phyloP scores from a whole-genome alignment of 225 moss, liverwort and hornwort genomes.

The Climacium dendroides region DNA sequence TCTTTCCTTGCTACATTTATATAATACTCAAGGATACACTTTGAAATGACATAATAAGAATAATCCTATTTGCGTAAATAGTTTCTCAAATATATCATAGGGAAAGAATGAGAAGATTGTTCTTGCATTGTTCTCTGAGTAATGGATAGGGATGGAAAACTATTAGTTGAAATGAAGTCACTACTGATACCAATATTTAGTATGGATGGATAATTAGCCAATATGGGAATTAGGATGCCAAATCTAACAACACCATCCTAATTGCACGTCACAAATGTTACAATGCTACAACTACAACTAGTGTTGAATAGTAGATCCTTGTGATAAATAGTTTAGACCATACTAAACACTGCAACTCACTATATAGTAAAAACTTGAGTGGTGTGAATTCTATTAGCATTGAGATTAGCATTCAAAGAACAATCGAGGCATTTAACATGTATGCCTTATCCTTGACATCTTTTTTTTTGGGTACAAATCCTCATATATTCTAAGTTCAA shows the following conservation, averaged over 20 bases:
- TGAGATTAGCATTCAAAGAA: too few relatives aligned
- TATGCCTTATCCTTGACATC: background rate
- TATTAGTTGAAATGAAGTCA: background rate
- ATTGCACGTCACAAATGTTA: background rate
- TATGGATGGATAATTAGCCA: background rate
- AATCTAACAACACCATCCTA: background rate
- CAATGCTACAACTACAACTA: background rate
- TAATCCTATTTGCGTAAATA: background rate
- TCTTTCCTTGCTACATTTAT: background rate
- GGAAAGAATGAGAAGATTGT: background rate
- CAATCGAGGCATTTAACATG: background rate
- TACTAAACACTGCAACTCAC: accelerated
- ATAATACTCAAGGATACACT: background rate
- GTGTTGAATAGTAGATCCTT: background rate
- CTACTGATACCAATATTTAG: too few relatives aligned
- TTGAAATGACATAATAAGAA: background rate
- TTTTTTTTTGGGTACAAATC: accelerated
- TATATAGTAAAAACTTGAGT: background rate
- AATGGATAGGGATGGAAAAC: background rate
- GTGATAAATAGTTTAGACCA: background rate
- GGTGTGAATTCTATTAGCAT: background rate
- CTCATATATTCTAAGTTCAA: background rate
- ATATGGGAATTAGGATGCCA: too few relatives aligned
- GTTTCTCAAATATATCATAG: background rate
- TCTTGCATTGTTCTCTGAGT: background rate